Evolutionary conservation across 345 rosid genomes (phyloP), one percentile per base, ranked within the genome.

Genomic region (Adansonia digitata): DNA sequence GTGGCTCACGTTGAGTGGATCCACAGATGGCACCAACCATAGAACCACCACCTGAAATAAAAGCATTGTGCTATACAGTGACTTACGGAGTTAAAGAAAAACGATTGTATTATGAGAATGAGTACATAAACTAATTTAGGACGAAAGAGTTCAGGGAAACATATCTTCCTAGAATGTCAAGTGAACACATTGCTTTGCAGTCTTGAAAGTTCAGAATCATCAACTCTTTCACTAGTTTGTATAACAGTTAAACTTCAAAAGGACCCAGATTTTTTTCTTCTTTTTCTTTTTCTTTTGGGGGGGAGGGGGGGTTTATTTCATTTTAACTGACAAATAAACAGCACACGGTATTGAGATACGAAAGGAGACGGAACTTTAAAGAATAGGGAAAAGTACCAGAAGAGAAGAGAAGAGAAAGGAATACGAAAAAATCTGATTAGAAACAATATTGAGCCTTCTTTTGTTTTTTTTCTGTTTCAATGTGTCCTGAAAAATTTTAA

Each of bases 1-100:
- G 75, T 22, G 99, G 99, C 78, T 91, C 96, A 37, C 87, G 93
- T 82, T 93, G 93, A 77, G 91, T 87, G 2, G 98, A 91, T 73
- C 96, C 97, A 24, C 79, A 63, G 13, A 93, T 46, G 49, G 98
- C 99, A 80, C 98, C 99, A 73, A 91, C 97, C 99, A 95, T 93
- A 59, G 94, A 90, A 56, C 98, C 99, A 18, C 97, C 99, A 72
- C 98, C 99, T 94, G 82, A 80, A 71, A 84, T 42, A 39, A 57
- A n/a, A 79, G 45, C 14, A 22, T 42, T 22, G 60, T 31, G 35
- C 52, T 15, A 26, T 26, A 17, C 11, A 46, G 59, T 69, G 57
- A 48, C 5, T 34, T 43, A 18, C 20, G 46, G 35, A 27, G 15
- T 42, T 62, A 12, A 20, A 14, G 34, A 73, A 29, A 51, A 35